Base-by-base conservation (phyloP, 1,139 yeast genomes). In the Saccharomyces hybrid region DNA sequence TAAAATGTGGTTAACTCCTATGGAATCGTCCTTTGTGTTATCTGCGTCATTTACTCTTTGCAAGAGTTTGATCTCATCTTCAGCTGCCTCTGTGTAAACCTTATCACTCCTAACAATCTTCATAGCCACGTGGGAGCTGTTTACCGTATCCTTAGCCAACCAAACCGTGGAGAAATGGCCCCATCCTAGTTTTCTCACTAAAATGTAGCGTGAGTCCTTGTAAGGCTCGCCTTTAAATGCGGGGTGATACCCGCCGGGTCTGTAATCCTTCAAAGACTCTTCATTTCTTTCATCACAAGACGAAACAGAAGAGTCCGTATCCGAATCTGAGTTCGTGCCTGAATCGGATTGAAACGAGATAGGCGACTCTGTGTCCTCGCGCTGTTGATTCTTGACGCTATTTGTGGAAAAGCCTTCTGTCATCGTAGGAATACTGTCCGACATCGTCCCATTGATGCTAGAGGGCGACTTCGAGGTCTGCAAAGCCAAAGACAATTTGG, bases 91-190 rank as follows among this genome's bases (percentile, higher is more conserved):
- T 3, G 83, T 78, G 66, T 85, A 86, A 62, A 84, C 86, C 57
- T 78, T 78, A 47, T 88, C 86, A 57, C 87, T 81, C 60, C 89
- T 77, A 28, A 86, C 93, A 60, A 86, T 84, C 67, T 86, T 86
- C 74, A 86, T 77, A 14, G 93, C 93, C 31, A 86, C 93, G 64
- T 84, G 88, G 19, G 73, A 70, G 56, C 78, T 76, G 25, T 60
- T 59, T 0, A 65, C 56, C 48, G 74, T 70, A 63, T 83, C 88
- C 60, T 75, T 78, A 3, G 89, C 89, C 31, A 86, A 71, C 93
- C 91, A 86, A 26, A 86, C 93, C 0, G 91, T 85, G 41, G 88
- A 83, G 63, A 86, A 86, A 67, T 86, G 90, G 25, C 93, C 93
- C 90, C 91, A 84, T 0, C 93, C 93, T 11, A 86, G 72, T 65